These are phyloP conservation scores for Xylaria sp. DNA, from an alignment of 2,329 filamentous ascomycete species.

Conservation along the genomic window DNA sequence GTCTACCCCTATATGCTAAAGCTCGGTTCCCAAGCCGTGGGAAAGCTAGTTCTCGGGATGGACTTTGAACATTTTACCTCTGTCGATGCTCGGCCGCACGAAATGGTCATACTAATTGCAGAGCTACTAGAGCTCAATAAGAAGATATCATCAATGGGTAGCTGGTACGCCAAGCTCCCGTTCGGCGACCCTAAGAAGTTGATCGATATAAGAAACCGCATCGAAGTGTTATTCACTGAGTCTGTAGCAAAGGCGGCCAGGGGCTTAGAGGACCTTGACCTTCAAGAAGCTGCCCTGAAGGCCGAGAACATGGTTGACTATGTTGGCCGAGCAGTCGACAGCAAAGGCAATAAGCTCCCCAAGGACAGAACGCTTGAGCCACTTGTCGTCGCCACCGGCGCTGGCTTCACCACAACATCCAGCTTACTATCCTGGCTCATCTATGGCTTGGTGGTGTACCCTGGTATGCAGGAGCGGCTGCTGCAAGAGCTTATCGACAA, in stretches of 20 bases:
- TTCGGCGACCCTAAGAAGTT: slow-evolving; percentile 66
- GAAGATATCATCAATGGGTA: slow-evolving; percentile 63
- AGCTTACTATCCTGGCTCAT: slow-evolving; percentile 68
- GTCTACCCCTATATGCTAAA: slow-evolving; percentile 63
- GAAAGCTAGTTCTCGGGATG: slow-evolving; percentile 57
- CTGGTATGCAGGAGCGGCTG: slow-evolving; percentile 65
- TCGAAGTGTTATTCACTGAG: slow-evolving; percentile 53
- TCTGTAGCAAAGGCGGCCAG: slow-evolving; percentile 53
- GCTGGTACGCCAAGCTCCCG: slow-evolving; percentile 66
- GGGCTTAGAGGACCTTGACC: slow-evolving; percentile 54
- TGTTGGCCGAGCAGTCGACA: slow-evolving; percentile 62
- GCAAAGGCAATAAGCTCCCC: slow-evolving; percentile 64
- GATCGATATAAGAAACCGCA: slow-evolving; percentile 47
- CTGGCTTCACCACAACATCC: slow-evolving; percentile 70
- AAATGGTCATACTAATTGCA: slow-evolving; percentile 62
- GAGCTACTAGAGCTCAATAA: slow-evolving; percentile 66
- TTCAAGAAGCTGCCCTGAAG: slow-evolving; percentile 61
- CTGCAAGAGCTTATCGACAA: slow-evolving; percentile 67
- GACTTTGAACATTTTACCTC: slow-evolving; percentile 58
- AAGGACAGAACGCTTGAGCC: slow-evolving; percentile 52
- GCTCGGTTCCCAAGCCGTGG: slow-evolving; percentile 58
- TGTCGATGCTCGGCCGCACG: slow-evolving; percentile 59
- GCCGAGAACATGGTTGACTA: slow-evolving; percentile 61
- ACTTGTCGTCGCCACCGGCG: slow-evolving; percentile 63
- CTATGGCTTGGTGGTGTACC: slow-evolving; percentile 63